Base-by-base conservation (phyloP, 2,329 filamentous ascomycete genomes). In the Cladobotryum mycophilum region DNA sequence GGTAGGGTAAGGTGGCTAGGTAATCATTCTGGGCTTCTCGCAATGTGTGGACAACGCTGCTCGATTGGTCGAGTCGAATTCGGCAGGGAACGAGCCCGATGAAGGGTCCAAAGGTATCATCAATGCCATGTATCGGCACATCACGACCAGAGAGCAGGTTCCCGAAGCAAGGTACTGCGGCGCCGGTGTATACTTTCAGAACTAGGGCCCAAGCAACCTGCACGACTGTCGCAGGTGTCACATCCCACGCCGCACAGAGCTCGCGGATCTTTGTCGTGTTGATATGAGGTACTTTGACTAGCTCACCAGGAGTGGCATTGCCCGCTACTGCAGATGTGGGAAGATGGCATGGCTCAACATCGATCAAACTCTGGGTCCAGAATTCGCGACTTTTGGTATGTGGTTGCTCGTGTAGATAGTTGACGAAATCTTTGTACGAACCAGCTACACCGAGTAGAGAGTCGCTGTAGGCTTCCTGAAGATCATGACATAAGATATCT, bases 101-200 rank as follows among this genome's bases (percentile, higher is more conserved):
- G 0, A 60, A 59, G 1, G 63, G 62, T 1, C 59, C 65, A 4
- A 58, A 53, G 1, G 64, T 54, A 4, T 53, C 48, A 11, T 62
- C 56, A 3, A 67, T 57, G 1, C 59, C 60, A 1, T 49, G 30
- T 1, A 66, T 42, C 0, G 59, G 53, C 2, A 57, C 58, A 3
- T 60, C 53, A 1, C 63, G 58, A 1, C 65, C 64, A 0, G 56
- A 58, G 1, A 61, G 41, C 3, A 58, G 54, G 4, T 55, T 48
- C 1, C 63, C 64, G 34, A 64, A 66, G 25, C 25, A 30, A 30
- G 25, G 25, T 12, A 61, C 14, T 3, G 65, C 47, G 45, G 75
- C 71, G 0, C 17, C 3, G 1, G 49, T 52, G 9, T 45, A 50
- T 2, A 48, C 48, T 15, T 47, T 49, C n/a, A 52, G 43, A 22